phyloP scores from a whole-genome alignment of 2,329 filamentous ascomycete genomes.

The Stagonosporopsis cucurbitacearum region DNA sequence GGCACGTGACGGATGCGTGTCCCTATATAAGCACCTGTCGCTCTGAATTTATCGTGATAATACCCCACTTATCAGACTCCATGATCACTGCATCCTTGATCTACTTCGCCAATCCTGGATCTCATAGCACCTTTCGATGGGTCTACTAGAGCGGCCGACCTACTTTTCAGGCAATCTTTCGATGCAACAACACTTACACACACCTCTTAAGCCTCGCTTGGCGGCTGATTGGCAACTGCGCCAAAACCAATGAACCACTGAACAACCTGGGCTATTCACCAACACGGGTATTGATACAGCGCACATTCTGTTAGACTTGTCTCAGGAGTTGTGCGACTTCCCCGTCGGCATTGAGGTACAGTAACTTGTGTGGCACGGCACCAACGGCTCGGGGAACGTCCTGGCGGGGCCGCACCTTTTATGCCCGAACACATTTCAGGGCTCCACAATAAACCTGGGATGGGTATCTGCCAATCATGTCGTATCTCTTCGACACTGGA shows the following conservation, averaged over 20 bases:
- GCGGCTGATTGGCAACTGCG: conserved; percentile 17
- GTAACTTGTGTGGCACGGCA: conserved; percentile 1
- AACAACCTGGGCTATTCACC: too few species aligned
- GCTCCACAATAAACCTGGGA: neutral
- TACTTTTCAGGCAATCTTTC: neutral
- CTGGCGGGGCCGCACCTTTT: conserved; percentile 8
- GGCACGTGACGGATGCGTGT: too few species aligned
- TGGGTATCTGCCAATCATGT: neutral
- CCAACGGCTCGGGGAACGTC: conserved; percentile 12
- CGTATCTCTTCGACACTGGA: neutral
- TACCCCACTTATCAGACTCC: too few species aligned
- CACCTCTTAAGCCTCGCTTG: conserved; percentile 22
- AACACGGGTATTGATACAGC: too few species aligned
- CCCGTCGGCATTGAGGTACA: conserved; percentile 7
- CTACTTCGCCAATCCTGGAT: too few species aligned
- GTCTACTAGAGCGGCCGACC: neutral
- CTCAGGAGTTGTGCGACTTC: too few species aligned
- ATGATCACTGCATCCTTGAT: too few species aligned
- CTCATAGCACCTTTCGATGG: neutral
- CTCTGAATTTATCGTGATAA: too few species aligned
- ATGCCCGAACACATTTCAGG: neutral
- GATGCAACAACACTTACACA: neutral
- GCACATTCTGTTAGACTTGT: too few species aligned
- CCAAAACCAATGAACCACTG: conserved; percentile 11
- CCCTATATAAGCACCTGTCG: too few species aligned